Base-by-base conservation (phyloP, 2,329 filamentous ascomycete species). In the Sclerotinia minor region DNA sequence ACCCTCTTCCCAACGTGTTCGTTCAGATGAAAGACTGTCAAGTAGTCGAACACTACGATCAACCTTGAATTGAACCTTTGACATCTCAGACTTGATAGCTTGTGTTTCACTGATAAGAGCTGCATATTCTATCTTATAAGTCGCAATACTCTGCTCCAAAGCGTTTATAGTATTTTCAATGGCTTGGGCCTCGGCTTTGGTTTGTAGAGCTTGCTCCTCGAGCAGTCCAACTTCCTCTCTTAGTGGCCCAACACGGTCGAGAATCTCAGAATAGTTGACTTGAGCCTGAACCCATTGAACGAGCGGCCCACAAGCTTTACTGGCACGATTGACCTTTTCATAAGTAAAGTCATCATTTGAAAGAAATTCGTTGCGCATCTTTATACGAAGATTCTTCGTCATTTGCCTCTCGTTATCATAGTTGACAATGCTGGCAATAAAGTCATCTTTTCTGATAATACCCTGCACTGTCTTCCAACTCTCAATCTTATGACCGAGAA, bases 261-360 rank as follows among this genome's bases (percentile, higher is more conserved):
- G 82, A 74, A 99, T 99, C 72, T 95, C 93, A n/a, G 94, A 97
- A 79, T 97, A 99, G 76, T 92, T 93, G 77, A 99, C 95, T 80
- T 99, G 95, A 26, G 95, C 96, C 78, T 92, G 86, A 3, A 97
- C 94, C 95, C 95, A 99, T 77, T 97, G 93, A 24, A 99, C 94
- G 19, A 99, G 85, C 35, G 95, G 96, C 75, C 95, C 96, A 79
- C 95, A 99, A 58, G 95, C 95, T 81, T 95, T 97, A 81, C 92
- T 96, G 70, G 95, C 95, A 75, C 93, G 92, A 79, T 97, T 96
- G 79, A 97, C 95, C 79, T 92, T 92, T 77, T 99, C 95, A 74
- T 94, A 96, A 0, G 94, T 97, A 79, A 98, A 99, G 69, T 98
- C 94, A 5, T 94, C 90, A 78, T 96, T 95, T 19, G 92, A 93